Percentiles rank a stretch among this genome's conserved stretches.
Conservation (phyloP, 176 grass and related monocot species). For the Cymbopogon citratus region DNA sequence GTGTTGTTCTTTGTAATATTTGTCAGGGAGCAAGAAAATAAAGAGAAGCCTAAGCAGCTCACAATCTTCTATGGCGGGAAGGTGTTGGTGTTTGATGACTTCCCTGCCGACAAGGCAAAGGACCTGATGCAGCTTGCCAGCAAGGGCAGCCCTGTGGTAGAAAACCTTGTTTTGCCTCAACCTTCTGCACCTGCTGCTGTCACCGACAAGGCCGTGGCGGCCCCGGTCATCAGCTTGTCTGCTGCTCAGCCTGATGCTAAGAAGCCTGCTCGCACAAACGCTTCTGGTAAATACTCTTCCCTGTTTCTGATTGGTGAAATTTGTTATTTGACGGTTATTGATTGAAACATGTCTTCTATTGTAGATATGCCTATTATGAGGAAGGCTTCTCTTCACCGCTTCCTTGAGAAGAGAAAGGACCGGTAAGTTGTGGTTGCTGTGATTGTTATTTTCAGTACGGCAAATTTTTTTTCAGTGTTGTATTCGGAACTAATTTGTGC, state of each 20-base stretch:
- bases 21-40: conserved; percentile 55
- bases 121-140: conserved; percentile 79
- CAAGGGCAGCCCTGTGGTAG: conserved; percentile 44
- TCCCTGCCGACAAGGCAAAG: conserved; percentile 88
- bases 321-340: not conserved
- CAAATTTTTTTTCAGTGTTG: not conserved
- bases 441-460: not conserved
- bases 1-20: conserved; percentile 9
- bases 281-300: conserved; percentile 54
- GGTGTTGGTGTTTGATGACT: conserved; percentile 89
- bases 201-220: not conserved
- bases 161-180: conserved; percentile 6
- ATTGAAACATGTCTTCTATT: conserved; percentile 6
- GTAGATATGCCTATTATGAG: conserved; percentile 88
- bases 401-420: conserved; percentile 99
- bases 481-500: conserved; percentile 12
- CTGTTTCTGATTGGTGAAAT: not conserved
- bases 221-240: conserved; percentile 20
- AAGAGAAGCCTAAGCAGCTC: conserved; percentile 53
- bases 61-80: conserved; percentile 93
- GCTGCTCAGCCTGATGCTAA: conserved; percentile 26
- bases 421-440: conserved; percentile 49
- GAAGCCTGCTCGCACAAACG: conserved; percentile 45
- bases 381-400: conserved; percentile 88
- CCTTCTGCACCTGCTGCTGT: conserved; percentile 10